Evolutionary conservation across 2,329 filamentous ascomycete genomes (phyloP).

Genomic region (Ilyonectria robusta): DNA sequence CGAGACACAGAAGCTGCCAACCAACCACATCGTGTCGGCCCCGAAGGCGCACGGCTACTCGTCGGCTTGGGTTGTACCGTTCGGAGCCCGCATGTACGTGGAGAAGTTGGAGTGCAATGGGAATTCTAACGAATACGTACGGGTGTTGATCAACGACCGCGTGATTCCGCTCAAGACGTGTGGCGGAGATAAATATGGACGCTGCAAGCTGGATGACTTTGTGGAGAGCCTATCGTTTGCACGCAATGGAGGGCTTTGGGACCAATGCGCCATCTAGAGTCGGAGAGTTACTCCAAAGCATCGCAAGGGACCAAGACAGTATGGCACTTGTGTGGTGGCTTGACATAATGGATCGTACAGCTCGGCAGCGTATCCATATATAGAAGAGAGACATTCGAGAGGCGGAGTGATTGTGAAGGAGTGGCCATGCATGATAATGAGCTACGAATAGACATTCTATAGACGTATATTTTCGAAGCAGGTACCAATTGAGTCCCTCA

Average conservation of each 20-base stretch:
- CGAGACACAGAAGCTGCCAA: constrained; percentile 67
- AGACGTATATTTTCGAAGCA: neutral
- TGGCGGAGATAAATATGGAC: constrained; percentile 76
- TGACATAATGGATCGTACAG: neutral
- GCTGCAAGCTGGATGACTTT: constrained; percentile 79
- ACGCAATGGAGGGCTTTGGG: constrained; percentile 80
- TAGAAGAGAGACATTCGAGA: neutral
- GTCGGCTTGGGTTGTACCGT: constrained; percentile 85
- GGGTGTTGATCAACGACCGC: constrained; percentile 87
- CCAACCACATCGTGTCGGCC: constrained; percentile 64
- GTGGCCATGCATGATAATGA: neutral
- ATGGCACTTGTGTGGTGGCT: neutral
- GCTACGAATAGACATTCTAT: neutral
- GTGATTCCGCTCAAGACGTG: constrained; percentile 82
- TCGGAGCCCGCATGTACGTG: constrained; percentile 85
- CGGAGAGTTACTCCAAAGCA: neutral
- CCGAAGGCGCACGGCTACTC: constrained; percentile 76
- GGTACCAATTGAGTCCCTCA: neutral
- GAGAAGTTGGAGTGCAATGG: constrained; percentile 84
- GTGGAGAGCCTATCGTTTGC: constrained; percentile 84
- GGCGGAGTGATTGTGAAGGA: neutral
- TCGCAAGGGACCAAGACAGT: neutral
- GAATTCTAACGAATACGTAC: constrained; percentile 76
- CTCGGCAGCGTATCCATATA: neutral
- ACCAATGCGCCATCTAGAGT: constrained; percentile 43